phyloP scores from a whole-genome alignment of 495 filamentous ascomycete species.

The Penicillium maclennaniae region DNA sequence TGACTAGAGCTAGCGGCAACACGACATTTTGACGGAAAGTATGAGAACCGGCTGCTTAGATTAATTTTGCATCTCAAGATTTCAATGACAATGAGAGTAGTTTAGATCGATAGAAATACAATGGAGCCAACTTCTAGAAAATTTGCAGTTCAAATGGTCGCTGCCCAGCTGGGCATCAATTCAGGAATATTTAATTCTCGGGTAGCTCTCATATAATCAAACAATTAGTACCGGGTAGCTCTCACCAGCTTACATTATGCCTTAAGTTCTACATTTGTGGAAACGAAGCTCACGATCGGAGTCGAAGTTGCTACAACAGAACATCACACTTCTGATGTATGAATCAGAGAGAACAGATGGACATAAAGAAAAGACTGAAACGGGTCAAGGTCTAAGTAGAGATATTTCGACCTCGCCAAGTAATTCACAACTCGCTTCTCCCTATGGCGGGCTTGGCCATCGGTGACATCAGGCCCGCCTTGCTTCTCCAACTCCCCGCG shows the following conservation, averaged over 20 bases:
- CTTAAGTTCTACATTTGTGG: not conserved
- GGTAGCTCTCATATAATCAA: no score
- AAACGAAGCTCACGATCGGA: not conserved
- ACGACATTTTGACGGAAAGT: not conserved
- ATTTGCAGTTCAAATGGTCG: no score
- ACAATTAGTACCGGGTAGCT: no score
- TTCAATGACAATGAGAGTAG: no score
- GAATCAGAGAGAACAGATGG: not conserved
- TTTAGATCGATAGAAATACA: no score
- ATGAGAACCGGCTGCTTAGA: not conserved
- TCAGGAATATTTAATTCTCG: no score
- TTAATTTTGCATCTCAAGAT: no score
- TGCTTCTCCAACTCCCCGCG: conserved; percentile 17
- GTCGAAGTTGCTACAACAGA: not conserved
- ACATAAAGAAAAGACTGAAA: not conserved
- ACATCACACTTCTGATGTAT: not conserved
- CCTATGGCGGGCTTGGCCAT: not conserved
- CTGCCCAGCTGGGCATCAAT: no score
- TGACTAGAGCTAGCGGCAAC: not conserved
- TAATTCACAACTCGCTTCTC: not conserved
- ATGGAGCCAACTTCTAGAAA: no score
- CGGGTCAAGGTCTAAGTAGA: not conserved
- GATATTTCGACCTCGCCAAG: not conserved
- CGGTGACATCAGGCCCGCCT: conserved; percentile 23
- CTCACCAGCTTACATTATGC: no score